A percentile compares a stretch with the other conserved stretches of the same genome.
Evolutionary conservation across 192 early-diverging fungal genomes (phyloP).

Genomic region (Dispira parvispora): DNA sequence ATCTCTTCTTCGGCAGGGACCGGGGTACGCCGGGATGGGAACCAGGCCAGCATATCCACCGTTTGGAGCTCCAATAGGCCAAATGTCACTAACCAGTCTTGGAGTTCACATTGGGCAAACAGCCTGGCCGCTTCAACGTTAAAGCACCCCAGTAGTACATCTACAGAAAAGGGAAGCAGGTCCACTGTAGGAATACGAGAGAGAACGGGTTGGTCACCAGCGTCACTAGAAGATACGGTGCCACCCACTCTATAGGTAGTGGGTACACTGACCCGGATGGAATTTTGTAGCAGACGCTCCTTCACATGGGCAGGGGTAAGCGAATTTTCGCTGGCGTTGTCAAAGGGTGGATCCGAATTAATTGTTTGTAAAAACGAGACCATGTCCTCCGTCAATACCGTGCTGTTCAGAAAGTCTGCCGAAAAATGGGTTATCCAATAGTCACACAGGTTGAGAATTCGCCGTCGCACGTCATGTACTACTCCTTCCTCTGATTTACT

Average conservation of each 20-base stretch:
- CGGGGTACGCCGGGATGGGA: conserved; percentile 23
- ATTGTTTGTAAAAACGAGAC: conserved; percentile 22
- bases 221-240: conserved; percentile 18
- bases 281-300: conserved; percentile 3
- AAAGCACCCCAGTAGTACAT: conserved; percentile 19
- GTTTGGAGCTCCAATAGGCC: conserved; percentile 30
- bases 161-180: conserved; percentile 10
- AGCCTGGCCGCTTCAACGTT: conserved; percentile 26
- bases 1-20: conserved; percentile 37
- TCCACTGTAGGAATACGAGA: conserved; percentile 16
- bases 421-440: conserved; percentile 44
- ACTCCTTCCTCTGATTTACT: conserved; percentile 4
- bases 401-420: conserved; percentile 45
- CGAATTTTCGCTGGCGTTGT: background rate
- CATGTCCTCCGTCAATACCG: conserved; percentile 29
- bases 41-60: conserved; percentile 28
- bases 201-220: conserved; percentile 18
- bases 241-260: conserved; percentile 1
- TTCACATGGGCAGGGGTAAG: background rate
- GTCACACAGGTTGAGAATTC: conserved; percentile 33
- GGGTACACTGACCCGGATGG: conserved; percentile 13
- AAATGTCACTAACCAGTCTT: conserved; percentile 30
- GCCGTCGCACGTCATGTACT: conserved; percentile 20
- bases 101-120: conserved; percentile 27
- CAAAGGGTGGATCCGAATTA: background rate